Conservation (phyloP, 805 yeast genomes). For the Candida morakotiae region DNA sequence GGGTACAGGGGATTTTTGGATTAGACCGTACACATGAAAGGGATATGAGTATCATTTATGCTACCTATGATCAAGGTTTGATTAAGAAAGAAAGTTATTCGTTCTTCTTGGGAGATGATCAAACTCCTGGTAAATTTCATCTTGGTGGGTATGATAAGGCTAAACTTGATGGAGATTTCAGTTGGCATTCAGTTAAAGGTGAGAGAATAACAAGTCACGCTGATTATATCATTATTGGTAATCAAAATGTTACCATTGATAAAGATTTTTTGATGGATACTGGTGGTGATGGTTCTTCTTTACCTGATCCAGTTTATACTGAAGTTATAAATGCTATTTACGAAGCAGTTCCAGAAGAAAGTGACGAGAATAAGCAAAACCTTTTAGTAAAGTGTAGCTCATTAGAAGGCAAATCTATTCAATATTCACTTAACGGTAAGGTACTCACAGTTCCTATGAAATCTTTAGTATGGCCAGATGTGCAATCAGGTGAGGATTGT, state of each 20-base stretch:
- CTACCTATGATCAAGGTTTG: not conserved
- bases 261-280: not conserved
- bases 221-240: not conserved
- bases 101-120: not conserved
- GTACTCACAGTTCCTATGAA: not conserved
- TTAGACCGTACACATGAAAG: not conserved
- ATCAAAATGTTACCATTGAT: not conserved
- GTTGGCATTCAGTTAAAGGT: not conserved
- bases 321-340: too few relatives aligned
- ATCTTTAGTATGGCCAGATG: not conserved
- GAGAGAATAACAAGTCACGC: not conserved
- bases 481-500: not conserved
- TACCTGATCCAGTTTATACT: not conserved
- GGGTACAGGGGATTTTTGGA: not conserved
- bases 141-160: slow-evolving; percentile 3
- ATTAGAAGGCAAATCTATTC: not conserved
- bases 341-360: not conserved
- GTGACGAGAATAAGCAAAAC: too few relatives aligned
- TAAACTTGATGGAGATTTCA: not conserved
- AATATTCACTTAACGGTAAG: not conserved
- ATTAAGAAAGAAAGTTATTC: not conserved
- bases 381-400: not conserved
- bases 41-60: not conserved
- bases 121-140: not conserved
- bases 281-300: not conserved